These are phyloP conservation scores for Serendipita sp. DNA, from an alignment of 768 basidiomycete species.

Conservation along the genomic window DNA sequence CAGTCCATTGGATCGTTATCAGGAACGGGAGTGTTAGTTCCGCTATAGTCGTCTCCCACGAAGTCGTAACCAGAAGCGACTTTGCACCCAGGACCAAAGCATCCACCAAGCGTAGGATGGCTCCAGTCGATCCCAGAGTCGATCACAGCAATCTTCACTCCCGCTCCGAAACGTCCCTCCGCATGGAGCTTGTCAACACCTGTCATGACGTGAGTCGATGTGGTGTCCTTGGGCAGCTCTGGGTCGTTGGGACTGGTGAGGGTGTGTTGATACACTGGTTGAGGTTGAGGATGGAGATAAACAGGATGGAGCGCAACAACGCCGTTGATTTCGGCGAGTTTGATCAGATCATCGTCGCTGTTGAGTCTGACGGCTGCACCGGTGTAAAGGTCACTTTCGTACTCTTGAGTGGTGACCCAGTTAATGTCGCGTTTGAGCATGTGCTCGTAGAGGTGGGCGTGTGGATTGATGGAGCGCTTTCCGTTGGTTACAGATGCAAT, in stretches of 20 bases:
- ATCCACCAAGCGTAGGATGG: conserved; percentile 9
- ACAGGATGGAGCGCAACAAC: conserved; percentile 18
- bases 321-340: conserved; percentile 14
- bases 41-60: conserved; percentile 10
- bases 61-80: conserved; percentile 8
- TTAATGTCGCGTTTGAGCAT: conserved; percentile 12
- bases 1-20: conserved; percentile 10
- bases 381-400: conserved; percentile 16
- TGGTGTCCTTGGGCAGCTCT: conserved; percentile 3
- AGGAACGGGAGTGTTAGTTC: neutral
- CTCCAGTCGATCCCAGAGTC: conserved; percentile 6
- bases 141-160: conserved; percentile 21
- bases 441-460: conserved; percentile 16
- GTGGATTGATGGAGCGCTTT: conserved; percentile 9
- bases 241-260: conserved; percentile 5
- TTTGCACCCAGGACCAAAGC: conserved; percentile 9
- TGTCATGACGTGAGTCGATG: conserved; percentile 10
- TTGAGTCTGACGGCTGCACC: conserved; percentile 18
- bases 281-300: conserved; percentile 8
- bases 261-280: neutral
- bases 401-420: conserved; percentile 16
- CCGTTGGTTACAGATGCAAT: neutral
- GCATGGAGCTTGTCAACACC: conserved; percentile 22
- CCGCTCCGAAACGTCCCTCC: conserved; percentile 21
- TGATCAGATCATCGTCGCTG: conserved; percentile 12